Evolutionary conservation across 2,329 filamentous ascomycete species (phyloP), one percentile per base, ranked within the genome.

Genomic region (Biscogniauxia mediterranea): DNA sequence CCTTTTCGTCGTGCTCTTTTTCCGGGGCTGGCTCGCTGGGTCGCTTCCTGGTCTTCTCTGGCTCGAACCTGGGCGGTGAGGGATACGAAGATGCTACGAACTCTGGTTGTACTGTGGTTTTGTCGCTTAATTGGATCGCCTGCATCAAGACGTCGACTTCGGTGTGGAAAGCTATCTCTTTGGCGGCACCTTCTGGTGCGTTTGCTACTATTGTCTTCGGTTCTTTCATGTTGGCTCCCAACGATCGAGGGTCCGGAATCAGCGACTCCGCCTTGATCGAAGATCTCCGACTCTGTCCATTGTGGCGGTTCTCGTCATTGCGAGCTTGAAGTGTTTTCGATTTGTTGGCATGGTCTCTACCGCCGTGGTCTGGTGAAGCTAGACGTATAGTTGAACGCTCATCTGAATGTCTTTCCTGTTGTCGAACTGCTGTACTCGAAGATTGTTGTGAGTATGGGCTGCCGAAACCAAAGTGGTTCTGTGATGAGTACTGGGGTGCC

Each of bases 91-190:
- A 62, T 62, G 71, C 61, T 59, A 66, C 69, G 65, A 63, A 62
- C 62, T 74, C 64, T 58, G 65, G 57, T 23, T 55, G 54, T 2
- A 56, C 52, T 17, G 42, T 46, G 64, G 67, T 67, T 59, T 78
- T 71, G 19, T 81, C 78, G 21, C 89, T 90, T 52, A 85, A 80
- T 74, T 97, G 93, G 53, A 97, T 94, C 0, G 89, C 86, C 75
- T 89, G 92, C 92, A 97, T 96, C 51, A 98, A 78, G 51, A 87
- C 88, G 73, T 97, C 93, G 46, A 97, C 88, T 61, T 92, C 86
- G 0, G 93, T 97, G n/a, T 85, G 83, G 73, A 93, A 94, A 62
- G 85, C 82, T 49, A 86, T 78, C n/a, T 84, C 79, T 23, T 81
- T 75, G 1, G 79, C 75, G 61, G 80, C 76, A 61, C 79, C 74